Evolutionary conservation across 495 filamentous ascomycete species (phyloP), one percentile per base, ranked within the genome.

Genomic region (Entonaema liquescens): DNA sequence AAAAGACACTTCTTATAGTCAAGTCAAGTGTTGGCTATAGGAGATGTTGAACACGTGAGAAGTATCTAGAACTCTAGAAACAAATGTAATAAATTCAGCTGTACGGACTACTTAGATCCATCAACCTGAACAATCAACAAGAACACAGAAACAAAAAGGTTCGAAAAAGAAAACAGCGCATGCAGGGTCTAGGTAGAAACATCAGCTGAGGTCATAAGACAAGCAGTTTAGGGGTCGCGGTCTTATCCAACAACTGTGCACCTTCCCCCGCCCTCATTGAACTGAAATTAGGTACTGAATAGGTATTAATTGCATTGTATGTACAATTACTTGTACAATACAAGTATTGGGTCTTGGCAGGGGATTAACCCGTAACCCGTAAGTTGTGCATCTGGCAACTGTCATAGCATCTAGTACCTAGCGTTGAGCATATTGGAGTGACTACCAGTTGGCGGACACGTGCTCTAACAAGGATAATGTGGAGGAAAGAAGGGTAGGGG

Each of bases 121-220:
- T 5, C 12, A 15, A 11, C 12, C 12, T 29, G 49, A 53, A 53
- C 12, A 28, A 53, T n/a, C 9, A 29, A 56, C 17, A 53, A 23
- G n/a, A 35, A 35, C 7, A 47, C 44, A 56, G 50, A 49, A 72
- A 72, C 60, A 9, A 31, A 57, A 57, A 26, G 50, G 28, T 47
- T 64, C 12, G 47, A 68, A 57, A 57, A 65, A 53, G 47, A 72
- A 73, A 73, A 73, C 70, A 73, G 36, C 70, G 65, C 70, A 73
- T 73, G 70, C 70, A 73, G 65, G 65, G 69, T 72, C 69, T 62
- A 62, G 55, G 25, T 26, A 56, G 58, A 71, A 42, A 71, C 49
- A 72, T 72, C 70, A 73, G 70, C 70, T 73, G 70, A 73, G 70
- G 65, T 73, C 70, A 73, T 68, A 65, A 73, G 70, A 73, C 65